A percentile compares a stretch with the other conserved stretches of the same genome.
Conservation (phyloP, 2,329 filamentous ascomycete genomes). For the Botrytis sinoallii region DNA sequence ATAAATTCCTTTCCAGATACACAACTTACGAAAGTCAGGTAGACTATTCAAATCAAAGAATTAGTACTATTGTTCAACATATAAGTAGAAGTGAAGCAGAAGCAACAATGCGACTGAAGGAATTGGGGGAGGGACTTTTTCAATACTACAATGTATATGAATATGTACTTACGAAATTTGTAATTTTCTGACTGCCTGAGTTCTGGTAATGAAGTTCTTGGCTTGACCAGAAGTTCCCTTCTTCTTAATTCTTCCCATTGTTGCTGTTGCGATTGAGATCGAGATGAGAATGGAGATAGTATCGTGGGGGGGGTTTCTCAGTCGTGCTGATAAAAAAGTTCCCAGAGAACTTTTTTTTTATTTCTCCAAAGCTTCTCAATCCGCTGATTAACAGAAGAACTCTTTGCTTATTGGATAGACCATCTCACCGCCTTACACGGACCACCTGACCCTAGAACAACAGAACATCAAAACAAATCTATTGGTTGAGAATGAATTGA, state of each 20-base stretch:
- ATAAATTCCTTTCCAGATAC: conserved; percentile 99
- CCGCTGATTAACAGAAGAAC: conserved; percentile 5
- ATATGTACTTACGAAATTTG: conserved; percentile 56
- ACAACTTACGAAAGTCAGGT: conserved; percentile 94
- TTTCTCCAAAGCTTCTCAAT: conserved; percentile 11
- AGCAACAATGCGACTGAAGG: background rate
- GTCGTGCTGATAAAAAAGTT: conserved; percentile 20
- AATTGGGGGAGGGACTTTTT: background rate
- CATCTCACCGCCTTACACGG: conserved; percentile 21
- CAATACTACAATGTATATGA: background rate
- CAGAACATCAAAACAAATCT: conserved; percentile 10
- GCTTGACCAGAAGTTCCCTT: conserved; percentile 84
- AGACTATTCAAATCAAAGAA: conserved; percentile 54
- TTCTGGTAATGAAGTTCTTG: conserved; percentile 98
- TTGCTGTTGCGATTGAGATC: conserved; percentile 26
- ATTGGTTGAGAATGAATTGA: conserved; percentile 6
- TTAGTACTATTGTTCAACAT: background rate
- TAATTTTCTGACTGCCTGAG: conserved; percentile 94
- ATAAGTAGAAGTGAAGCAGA: background rate
- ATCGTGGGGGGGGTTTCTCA: conserved; percentile 7
- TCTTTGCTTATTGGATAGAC: conserved; percentile 18
- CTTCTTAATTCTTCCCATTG: conserved; percentile 80
- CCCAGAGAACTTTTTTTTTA: conserved; percentile 19
- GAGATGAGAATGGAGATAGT: background rate
- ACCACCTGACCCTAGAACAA: background rate